Evolutionary conservation across 371 early-diverging fungal species (phyloP), one percentile per base, ranked within the genome.

Genomic region (Lichtheimia hyalospora): DNA sequence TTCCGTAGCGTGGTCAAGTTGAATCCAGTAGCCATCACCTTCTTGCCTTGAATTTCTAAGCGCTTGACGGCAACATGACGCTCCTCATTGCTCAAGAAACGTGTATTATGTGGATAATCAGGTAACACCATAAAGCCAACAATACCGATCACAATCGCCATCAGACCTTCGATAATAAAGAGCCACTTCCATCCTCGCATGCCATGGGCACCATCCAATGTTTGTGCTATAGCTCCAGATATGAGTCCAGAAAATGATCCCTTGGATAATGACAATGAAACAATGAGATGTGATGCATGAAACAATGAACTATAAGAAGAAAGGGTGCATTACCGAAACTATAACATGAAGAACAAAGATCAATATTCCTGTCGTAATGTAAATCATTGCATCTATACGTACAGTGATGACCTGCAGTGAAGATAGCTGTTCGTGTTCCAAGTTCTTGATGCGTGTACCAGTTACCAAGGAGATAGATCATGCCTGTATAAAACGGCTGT

Each of bases 401-500:
- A 60, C 6, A 85, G 44, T 83, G 75, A 24, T 83, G 70, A n/a
- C 84, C 84, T 42, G 83, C 68, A 54, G 82, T 88, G 63, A 91
- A 91, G 50, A 87, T 55, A 14, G 86, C 87, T 2, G 87, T 82
- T 49, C 93, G 87, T 44, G 77, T 74, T 14, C 89, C 88, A 40
- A 84, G 77, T 65, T 95, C 95, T 34, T 79, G 66, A 18, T 85
- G 79, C n/a, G 83, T 82, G 60, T 93, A 94, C 87, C 92, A 94
- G 52, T 82, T 80, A 21, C 92, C 87, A 34, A 92, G 73, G 63
- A 88, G 82, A 52, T 80, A 89, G 12, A 90, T 76, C 24, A 88
- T 84, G 20, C 90, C 92, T 8, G 92, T 92, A 42, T 89, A 87
- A 55, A 92, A 83, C 1, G 89, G 90, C 25, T 61, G 52, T 21